phyloP scores from a whole-genome alignment of 176 grass and related monocot species.

The Dactylis glomerata region DNA sequence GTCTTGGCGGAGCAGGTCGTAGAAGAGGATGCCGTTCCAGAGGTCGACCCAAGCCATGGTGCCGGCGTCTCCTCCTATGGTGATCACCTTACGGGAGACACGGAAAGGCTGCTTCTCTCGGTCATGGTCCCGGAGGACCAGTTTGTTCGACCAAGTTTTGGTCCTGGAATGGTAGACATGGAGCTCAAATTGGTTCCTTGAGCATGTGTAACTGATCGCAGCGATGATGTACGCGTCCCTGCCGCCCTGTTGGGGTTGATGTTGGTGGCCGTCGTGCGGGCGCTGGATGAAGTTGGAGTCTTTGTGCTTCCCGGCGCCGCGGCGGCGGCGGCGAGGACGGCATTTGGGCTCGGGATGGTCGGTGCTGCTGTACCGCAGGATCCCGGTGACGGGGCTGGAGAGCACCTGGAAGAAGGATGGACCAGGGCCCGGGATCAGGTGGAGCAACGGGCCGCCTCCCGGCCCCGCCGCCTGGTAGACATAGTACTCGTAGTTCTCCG shows the following conservation, averaged over 20 bases:
- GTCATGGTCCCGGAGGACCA: neutral
- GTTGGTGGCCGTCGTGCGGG: neutral
- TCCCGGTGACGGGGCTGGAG: neutral
- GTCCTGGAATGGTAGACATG: neutral
- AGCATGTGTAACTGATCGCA: neutral
- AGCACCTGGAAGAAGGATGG: neutral
- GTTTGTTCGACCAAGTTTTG: neutral
- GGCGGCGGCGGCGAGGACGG: neutral
- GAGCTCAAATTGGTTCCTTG: neutral
- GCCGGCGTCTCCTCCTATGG: neutral
- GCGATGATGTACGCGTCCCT: neutral
- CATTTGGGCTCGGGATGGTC: neutral
- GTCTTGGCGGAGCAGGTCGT: neutral
- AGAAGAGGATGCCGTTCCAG: neutral
- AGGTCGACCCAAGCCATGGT: neutral
- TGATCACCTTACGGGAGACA: neutral
- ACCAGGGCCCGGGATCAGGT: neutral
- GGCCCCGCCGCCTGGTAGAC: neutral
- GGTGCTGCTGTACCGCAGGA: neutral
- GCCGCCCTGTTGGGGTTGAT: neutral
- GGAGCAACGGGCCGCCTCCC: neutral
- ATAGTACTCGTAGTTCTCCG: neutral
- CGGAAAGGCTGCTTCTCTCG: neutral
- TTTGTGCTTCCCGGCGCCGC: neutral
- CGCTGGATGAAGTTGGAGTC: neutral